Conservation (phyloP, 1,139 yeast species). For the Kluyveromyces sp. region DNA sequence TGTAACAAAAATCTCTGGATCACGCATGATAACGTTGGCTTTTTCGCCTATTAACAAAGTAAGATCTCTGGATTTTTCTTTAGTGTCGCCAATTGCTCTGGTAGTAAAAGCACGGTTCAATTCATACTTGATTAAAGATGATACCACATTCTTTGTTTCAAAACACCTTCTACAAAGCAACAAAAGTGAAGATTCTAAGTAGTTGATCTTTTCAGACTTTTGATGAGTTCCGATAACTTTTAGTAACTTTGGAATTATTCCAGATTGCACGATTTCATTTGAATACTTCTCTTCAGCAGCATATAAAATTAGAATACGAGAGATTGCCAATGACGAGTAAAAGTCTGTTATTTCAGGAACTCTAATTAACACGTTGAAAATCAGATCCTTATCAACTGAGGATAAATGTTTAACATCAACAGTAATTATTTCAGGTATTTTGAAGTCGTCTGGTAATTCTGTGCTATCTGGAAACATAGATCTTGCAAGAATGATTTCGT, state of each 20-base stretch:
- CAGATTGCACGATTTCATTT: slow-evolving; percentile 37
- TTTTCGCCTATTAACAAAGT: slow-evolving; percentile 47
- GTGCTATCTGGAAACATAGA: slow-evolving; percentile 37
- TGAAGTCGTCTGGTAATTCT: slow-evolving; percentile 22
- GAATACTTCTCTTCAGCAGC: slow-evolving; percentile 41
- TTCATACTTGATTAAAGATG: slow-evolving; percentile 43
- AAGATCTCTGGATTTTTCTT: slow-evolving; percentile 39
- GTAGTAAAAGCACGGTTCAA: slow-evolving; percentile 36
- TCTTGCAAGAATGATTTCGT: slow-evolving; percentile 43
- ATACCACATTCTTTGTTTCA: slow-evolving; percentile 51
- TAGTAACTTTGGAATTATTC: slow-evolving; percentile 31
- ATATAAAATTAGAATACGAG: slow-evolving; percentile 46
- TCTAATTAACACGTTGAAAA: slow-evolving; percentile 40
- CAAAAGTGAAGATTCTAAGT: slow-evolving; percentile 33
- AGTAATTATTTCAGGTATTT: slow-evolving; percentile 16
- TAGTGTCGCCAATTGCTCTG: slow-evolving; percentile 25
- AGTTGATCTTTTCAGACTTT: slow-evolving; percentile 27
- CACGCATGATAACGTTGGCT: slow-evolving; percentile 49
- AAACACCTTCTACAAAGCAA: slow-evolving; percentile 60
- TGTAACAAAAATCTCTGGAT: slow-evolving; percentile 48
- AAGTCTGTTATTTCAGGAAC: slow-evolving; percentile 37
- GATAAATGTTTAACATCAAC: slow-evolving; percentile 25
- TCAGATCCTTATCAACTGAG: slow-evolving; percentile 28
- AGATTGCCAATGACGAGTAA: slow-evolving; percentile 43
- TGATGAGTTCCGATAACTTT: slow-evolving; percentile 29